Evolutionary conservation across 1,284 basidiomycete genomes (phyloP).

Genomic region (Ganoderma meredithae): DNA sequence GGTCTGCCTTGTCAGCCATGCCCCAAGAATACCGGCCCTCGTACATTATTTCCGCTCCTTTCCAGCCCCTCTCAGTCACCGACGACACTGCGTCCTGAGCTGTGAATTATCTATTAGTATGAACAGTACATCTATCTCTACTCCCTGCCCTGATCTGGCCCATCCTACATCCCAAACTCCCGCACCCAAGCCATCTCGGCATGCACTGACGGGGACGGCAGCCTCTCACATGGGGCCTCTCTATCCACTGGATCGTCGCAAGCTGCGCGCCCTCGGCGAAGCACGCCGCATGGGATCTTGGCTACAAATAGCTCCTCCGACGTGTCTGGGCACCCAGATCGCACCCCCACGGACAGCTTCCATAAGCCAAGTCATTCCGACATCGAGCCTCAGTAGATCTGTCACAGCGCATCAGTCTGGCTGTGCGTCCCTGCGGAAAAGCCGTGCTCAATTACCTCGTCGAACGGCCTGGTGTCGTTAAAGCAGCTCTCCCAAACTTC

Average conservation of each 20-base stretch:
- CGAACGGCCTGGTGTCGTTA: conserved; percentile 94
- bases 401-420: conserved; percentile 12
- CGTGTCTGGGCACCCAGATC: conserved; percentile 2
- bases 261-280: conserved; percentile 18
- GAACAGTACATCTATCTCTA: conserved; percentile 12
- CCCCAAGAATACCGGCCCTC: conserved; percentile 8
- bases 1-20: background rate
- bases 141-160: background rate
- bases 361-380: background rate
- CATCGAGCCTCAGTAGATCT: conserved; percentile 24
- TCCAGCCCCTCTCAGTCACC: background rate
- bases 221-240: conserved; percentile 26
- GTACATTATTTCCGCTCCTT: background rate
- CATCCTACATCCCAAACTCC: conserved; percentile 3
- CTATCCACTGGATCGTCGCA: conserved; percentile 10
- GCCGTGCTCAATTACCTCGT: conserved; percentile 69
- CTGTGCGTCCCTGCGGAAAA: too few species aligned
- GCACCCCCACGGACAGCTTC: background rate
- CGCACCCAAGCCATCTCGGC: conserved; percentile 7
- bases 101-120: conserved; percentile 1
- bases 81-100: background rate
- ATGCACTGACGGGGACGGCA: conserved; percentile 9
- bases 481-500: conserved; percentile 98
- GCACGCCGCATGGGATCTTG: conserved; percentile 23
- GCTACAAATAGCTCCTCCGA: conserved; percentile 19